Conservation (phyloP, 2,329 filamentous ascomycete species). For the Penicillium nordicum region DNA sequence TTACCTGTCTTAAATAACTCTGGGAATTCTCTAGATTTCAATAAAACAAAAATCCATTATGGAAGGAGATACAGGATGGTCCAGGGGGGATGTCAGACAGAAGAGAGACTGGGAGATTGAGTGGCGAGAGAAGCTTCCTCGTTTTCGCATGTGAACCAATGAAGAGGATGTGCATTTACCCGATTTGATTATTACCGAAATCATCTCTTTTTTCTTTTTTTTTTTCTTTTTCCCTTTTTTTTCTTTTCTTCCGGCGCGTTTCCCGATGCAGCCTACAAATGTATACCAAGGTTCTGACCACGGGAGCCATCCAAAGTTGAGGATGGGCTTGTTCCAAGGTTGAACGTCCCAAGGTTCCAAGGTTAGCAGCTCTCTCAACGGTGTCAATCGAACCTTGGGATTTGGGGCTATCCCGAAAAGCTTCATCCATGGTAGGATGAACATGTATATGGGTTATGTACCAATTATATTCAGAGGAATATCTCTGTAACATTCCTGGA, state of each 20-base stretch:
- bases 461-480: neutral
- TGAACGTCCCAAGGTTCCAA: neutral
- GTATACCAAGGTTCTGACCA: neutral
- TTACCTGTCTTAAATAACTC: no score
- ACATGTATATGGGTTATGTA: no score
- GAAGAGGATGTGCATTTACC: constrained; percentile 21
- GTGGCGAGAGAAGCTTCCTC: constrained; percentile 1
- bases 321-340: neutral
- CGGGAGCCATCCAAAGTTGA: neutral
- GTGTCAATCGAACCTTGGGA: no score
- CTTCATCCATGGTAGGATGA: neutral
- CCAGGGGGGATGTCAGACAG: neutral
- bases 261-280: neutral
- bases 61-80: constrained; percentile 6
- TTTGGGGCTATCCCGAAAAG: neutral
- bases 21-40: neutral
- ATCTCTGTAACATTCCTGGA: neutral
- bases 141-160: constrained; percentile 2
- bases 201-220: neutral
- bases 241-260: neutral
- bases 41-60: neutral
- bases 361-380: no score
- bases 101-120: neutral
- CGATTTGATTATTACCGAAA: constrained; percentile 15
- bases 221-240: no score